Evolutionary conservation across 2,329 filamentous ascomycete species (phyloP).

Genomic region (Colletotrichum sp.): DNA sequence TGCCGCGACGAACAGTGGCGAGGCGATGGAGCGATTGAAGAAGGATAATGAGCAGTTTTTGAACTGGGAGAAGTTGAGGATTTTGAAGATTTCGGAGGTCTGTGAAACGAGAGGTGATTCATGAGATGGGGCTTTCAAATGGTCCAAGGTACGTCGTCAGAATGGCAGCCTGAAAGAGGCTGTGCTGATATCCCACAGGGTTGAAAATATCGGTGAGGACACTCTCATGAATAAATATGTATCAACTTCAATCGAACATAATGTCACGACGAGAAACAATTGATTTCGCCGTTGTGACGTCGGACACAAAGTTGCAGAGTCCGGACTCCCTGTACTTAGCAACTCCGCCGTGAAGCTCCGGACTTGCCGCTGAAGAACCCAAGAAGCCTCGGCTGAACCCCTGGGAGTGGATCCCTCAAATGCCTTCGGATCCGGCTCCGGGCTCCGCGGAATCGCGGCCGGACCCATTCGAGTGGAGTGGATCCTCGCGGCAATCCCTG

Average conservation of each 20-base stretch:
- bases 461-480: background rate
- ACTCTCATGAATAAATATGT: background rate
- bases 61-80: background rate
- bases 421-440: background rate
- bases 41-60: slow-evolving; percentile 1
- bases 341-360: background rate
- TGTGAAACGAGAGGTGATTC: background rate
- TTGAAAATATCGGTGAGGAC: background rate
- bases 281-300: background rate
- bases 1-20: background rate
- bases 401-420: background rate
- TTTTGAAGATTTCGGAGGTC: background rate
- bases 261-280: background rate
- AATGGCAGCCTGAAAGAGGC: background rate
- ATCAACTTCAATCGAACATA: background rate
- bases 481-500: background rate
- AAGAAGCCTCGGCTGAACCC: background rate
- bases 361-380: background rate
- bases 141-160: rapidly evolving
- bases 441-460: background rate
- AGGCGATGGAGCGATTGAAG: background rate
- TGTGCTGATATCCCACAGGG: background rate
- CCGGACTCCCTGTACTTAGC: background rate
- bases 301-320: background rate
- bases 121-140: background rate